Evolutionary conservation across 176 grass and related monocot genomes (phyloP), one percentile per base, ranked within the genome.

Genomic region (Alloteropsis semialata): DNA sequence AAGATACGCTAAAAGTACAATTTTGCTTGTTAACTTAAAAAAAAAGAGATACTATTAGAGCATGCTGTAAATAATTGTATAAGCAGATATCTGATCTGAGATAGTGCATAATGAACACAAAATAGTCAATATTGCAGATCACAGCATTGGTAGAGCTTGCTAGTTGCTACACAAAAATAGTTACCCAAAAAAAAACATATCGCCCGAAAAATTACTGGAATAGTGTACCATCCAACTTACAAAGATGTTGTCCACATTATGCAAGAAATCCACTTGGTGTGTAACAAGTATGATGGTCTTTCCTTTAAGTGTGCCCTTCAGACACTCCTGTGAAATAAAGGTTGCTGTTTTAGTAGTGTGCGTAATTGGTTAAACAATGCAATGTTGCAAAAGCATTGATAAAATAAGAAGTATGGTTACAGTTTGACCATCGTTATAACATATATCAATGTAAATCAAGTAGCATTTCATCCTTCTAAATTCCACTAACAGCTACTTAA

Each of bases 221-320:
- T 10, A 24, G 37, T 72, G 61, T 19, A 82, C 64, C 33, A 75
- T 43, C 18, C 34, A 17, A 79, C 73, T 90, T 88, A 94, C 92
- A 34, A 91, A 86, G 87, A 94, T 94, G 5, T 49, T 86, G 64
- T 94, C 89, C 33, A 88, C 89, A 46, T 94, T 91, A 77, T 89
- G 89, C 89, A 94, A 79, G 86, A 91, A 94, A 81, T 94, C 92
- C 49, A 94, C 86, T 91, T 94, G 89, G 84, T 94, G 92, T 49
- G 89, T 94, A 53, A 94, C 92, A 82, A 94, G 92, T 83, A 94
- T 80, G 44, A 91, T 85, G 63, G 89, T 87, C 81, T 94, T 91
- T 56, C 76, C 86, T 51, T 82, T 91, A 28, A 94, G 92, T 9
- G 38, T 83, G 29, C 89, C 86, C 60, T 73, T 89, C 67, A 91